A percentile compares a stretch with the other conserved stretches of the same genome.
Evolutionary conservation across 23 red algal species (phyloP).

Genomic region (Gracilariopsis chorda): DNA sequence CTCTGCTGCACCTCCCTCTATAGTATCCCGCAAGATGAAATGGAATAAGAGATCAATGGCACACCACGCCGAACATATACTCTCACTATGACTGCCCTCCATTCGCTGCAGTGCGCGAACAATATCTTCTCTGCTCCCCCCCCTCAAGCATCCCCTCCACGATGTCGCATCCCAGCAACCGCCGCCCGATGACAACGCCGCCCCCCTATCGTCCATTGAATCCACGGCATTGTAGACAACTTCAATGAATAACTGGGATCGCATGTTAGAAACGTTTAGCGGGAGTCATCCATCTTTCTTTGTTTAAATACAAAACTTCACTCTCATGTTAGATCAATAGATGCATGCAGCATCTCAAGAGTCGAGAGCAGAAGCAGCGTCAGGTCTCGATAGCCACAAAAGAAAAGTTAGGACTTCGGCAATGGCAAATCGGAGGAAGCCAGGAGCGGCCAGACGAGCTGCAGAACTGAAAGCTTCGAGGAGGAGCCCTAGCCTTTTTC

Average conservation of each 20-base stretch:
- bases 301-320: neutral
- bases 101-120: no score
- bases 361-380: conserved; percentile 50
- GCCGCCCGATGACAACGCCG: no score
- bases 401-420: conserved; percentile 31
- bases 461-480: conserved; percentile 37
- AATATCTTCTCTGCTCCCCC: no score
- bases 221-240: neutral
- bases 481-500: neutral
- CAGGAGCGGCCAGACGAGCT: conserved; percentile 46
- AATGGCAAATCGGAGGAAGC: conserved; percentile 16
- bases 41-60: no score
- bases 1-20: no score
- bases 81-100: no score
- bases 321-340: conserved; percentile 26
- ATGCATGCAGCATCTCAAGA: conserved; percentile 52
- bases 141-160: no score
- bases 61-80: no score
- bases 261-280: neutral
- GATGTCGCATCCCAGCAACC: no score
- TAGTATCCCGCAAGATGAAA: no score
- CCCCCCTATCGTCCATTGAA: no score
- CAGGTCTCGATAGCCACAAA: conserved; percentile 17
- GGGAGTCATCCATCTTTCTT: neutral
- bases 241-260: conserved; percentile 31